Base-by-base conservation (phyloP, 352 stramenopile species). In the Phytophthora macrochlamydospora region DNA sequence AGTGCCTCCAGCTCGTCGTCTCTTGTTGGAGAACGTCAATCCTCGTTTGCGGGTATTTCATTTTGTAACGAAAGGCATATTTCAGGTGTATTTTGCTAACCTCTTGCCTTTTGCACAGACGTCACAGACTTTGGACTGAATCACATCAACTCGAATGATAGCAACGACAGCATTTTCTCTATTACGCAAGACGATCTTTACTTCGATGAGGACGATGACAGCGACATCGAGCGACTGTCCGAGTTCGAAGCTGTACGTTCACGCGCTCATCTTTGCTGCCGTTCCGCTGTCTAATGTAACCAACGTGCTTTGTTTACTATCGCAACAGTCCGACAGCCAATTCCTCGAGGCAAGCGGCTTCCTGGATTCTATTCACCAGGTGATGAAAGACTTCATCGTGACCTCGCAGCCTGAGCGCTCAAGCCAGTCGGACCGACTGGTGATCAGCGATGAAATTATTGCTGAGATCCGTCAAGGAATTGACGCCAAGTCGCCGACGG, bases 331-430 rank as follows among this genome's bases (percentile, higher is more conserved):
- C 18, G 86, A 94, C 32, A 81, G 75, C 43, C 79, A 84, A 14
- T 92, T 94, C 51, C 65, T 92, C 50, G 83, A 92, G 51, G 85
- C 86, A 3, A 92, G 76, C 67, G 81, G 79, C 2, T 88, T 92
- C n/a, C 65, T 92, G 14, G 86, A 92, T 58, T 93, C 86, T 7
- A 92, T 92, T 42, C 86, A 94, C 30, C 82, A 91, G 48, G 84
- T 90, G 30, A 92, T 94, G 84, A 85, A 87, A 52, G 71, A 83
- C 38, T 78, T 83, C 14, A 80, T 83, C 62, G 71, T 74, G 14
- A 68, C 69, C 2, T 68, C 75, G 1, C 68, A 71, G 55, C 54
- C 83, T 4, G 75, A 87, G 24, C 50, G 50, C 12, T 59, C 67
- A 30, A 45, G 51, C 13, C 56, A 72, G 11, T 45, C 67, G n/a